These are phyloP conservation scores for Lentinus tigrinus DNA, from an alignment of 768 basidiomycete species.

Conservation along the genomic window DNA sequence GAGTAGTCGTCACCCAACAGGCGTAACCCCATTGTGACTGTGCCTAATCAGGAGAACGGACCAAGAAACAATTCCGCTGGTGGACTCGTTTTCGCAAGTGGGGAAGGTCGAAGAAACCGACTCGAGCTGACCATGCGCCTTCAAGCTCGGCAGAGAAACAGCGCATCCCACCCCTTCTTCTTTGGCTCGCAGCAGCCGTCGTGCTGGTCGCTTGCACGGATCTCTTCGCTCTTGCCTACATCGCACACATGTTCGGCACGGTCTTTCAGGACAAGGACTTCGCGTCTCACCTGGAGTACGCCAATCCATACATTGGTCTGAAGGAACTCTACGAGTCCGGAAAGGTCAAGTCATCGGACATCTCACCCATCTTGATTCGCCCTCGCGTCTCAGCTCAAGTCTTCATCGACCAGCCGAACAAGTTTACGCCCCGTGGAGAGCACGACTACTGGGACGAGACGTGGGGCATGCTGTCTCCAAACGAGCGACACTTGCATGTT, in stretches of 20 bases:
- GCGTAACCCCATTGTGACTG: too few relatives aligned
- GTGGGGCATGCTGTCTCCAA: conserved; percentile 1
- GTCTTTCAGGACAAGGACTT: conserved; percentile 5
- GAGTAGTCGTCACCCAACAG: not conserved
- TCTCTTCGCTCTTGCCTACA: conserved; percentile 1
- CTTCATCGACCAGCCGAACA: conserved; percentile 2
- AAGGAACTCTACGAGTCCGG: conserved; percentile 6
- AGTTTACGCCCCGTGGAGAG: conserved; percentile 4
- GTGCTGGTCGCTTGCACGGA: conserved; percentile 3
- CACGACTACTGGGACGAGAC: conserved; percentile 4
- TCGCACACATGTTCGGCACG: conserved; percentile 2
- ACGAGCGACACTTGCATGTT: conserved; percentile 4
- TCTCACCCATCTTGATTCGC: conserved; percentile 7
- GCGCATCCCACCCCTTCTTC: not conserved
- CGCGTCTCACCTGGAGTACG: conserved; percentile 8
- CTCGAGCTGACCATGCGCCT: too few relatives aligned
- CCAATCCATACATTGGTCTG: conserved; percentile 12
- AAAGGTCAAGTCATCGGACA: not conserved
- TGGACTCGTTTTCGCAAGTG: too few relatives aligned
- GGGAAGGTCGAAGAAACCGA: too few relatives aligned
- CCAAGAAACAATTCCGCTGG: too few relatives aligned
- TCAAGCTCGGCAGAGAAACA: not conserved
- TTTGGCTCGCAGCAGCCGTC: conserved; percentile 6
- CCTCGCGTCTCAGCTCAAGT: conserved; percentile 14
- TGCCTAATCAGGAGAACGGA: too few relatives aligned